Percentiles rank a stretch among this genome's conserved stretches.
Evolutionary conservation across 345 rosid genomes (phyloP).

Genomic region (Ricinus communis): DNA sequence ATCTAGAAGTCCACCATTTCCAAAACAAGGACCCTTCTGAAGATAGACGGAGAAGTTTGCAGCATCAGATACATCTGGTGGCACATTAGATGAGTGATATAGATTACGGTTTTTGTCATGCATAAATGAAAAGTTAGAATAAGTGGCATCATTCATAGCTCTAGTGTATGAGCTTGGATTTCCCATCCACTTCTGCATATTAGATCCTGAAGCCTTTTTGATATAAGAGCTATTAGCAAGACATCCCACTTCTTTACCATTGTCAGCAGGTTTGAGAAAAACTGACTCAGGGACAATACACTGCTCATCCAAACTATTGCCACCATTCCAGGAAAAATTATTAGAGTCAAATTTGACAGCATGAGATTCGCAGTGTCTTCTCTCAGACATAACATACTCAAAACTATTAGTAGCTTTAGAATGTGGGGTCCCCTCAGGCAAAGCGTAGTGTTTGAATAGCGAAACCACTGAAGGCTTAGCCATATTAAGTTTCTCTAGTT

Average conservation of each 20-base stretch:
- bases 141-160: constrained; percentile 15
- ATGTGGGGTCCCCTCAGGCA: constrained; percentile 22
- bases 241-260: constrained; percentile 25
- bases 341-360: constrained; percentile 18
- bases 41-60: constrained; percentile 21
- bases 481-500: constrained; percentile 18
- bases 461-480: constrained; percentile 20
- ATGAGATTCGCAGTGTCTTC: constrained; percentile 25
- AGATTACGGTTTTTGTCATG: constrained; percentile 17
- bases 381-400: constrained; percentile 23
- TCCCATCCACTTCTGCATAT: constrained; percentile 28
- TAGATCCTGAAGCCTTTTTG: constrained; percentile 24
- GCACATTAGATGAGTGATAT: constrained; percentile 18
- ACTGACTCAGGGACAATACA: constrained; percentile 21
- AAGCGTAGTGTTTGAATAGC: constrained; percentile 1
- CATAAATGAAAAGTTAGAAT: constrained; percentile 23
- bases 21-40: constrained; percentile 25
- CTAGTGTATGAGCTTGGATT: constrained; percentile 14
- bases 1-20: constrained; percentile 23
- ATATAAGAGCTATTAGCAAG: constrained; percentile 18
- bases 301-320: constrained; percentile 26
- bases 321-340: constrained; percentile 19
- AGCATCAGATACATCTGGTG: constrained; percentile 24
- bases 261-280: constrained; percentile 30
- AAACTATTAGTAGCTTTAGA: constrained; percentile 16